These are phyloP conservation scores for Auricularia cornea DNA, from an alignment of 768 basidiomycete genomes.

Conservation along the genomic window DNA sequence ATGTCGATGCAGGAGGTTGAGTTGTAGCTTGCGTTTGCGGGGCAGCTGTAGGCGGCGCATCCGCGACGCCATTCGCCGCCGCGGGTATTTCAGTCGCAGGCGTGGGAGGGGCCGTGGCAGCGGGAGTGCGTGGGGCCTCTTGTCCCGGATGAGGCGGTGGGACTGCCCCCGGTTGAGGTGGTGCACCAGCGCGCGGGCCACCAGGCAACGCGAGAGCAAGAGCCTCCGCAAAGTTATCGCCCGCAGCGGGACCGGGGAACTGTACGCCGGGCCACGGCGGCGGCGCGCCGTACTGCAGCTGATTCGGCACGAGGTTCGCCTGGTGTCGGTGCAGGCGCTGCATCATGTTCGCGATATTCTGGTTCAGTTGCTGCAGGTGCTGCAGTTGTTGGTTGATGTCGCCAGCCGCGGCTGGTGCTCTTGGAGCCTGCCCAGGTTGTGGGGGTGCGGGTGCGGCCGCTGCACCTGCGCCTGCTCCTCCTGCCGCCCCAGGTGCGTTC, in stretches of 20 bases:
- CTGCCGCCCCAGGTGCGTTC: slow-evolving; percentile 8
- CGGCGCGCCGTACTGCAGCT: slow-evolving; percentile 2
- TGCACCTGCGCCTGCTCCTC: too few relatives aligned
- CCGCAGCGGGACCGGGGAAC: background rate
- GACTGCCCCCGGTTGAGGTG: background rate
- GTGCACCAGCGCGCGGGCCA: too few relatives aligned
- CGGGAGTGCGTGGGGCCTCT: slow-evolving; percentile 1
- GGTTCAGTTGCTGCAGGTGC: slow-evolving; percentile 16
- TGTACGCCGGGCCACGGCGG: background rate
- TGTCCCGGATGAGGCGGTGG: slow-evolving; percentile 1
- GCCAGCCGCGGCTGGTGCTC: slow-evolving; percentile 12
- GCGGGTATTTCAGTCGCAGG: background rate
- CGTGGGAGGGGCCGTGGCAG: slow-evolving; percentile 6
- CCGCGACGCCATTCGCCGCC: background rate
- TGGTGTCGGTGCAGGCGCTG: background rate
- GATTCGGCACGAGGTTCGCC: background rate
- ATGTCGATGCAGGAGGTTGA: too few relatives aligned
- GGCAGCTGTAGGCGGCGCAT: background rate
- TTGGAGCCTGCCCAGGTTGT: slow-evolving; percentile 19
- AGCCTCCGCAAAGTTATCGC: background rate
- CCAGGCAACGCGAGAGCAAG: background rate
- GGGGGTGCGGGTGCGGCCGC: slow-evolving; percentile 5
- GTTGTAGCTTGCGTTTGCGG: background rate
- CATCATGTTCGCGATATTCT: slow-evolving; percentile 5
- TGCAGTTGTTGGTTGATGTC: slow-evolving; percentile 11